phyloP scores from a whole-genome alignment of 768 basidiomycete species.

The Stropharia rugosoannulata region DNA sequence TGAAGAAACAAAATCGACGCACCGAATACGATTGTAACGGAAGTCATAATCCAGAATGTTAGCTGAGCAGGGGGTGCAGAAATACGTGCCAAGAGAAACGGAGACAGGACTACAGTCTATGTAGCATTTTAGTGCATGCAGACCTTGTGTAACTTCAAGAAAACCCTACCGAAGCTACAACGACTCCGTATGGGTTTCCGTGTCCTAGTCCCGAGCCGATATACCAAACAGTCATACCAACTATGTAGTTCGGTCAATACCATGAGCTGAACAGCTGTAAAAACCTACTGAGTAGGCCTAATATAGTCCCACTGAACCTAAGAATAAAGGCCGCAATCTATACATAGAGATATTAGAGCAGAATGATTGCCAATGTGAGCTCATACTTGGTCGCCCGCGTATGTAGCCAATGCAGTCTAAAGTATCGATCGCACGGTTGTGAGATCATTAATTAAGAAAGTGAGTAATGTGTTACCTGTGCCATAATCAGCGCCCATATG shows the following conservation, averaged over 20 bases:
- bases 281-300: slow-evolving; percentile 33
- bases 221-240: slow-evolving; percentile 44
- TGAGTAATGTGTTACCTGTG: slow-evolving; percentile 26
- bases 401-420: slow-evolving; percentile 37
- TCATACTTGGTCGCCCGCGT: slow-evolving; percentile 43
- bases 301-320: slow-evolving; percentile 30
- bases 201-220: slow-evolving; percentile 36
- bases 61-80: slow-evolving; percentile 31
- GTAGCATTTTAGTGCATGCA: slow-evolving; percentile 18
- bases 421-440: neutral
- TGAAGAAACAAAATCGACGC: neutral
- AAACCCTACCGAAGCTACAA: slow-evolving; percentile 37
- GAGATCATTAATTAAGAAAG: neutral
- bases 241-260: slow-evolving; percentile 7
- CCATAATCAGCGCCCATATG: slow-evolving; percentile 46
- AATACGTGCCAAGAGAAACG: slow-evolving; percentile 34
- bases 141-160: neutral
- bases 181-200: slow-evolving; percentile 42
- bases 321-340: slow-evolving; percentile 34
- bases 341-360: neutral
- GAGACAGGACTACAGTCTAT: slow-evolving; percentile 33
- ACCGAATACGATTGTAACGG: slow-evolving; percentile 40
- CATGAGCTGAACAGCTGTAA: neutral
- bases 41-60: slow-evolving; percentile 37
- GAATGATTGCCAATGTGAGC: neutral